These are phyloP conservation scores for Arachis stenosperma DNA, from an alignment of 306 rosid species.

Conservation along the genomic window DNA sequence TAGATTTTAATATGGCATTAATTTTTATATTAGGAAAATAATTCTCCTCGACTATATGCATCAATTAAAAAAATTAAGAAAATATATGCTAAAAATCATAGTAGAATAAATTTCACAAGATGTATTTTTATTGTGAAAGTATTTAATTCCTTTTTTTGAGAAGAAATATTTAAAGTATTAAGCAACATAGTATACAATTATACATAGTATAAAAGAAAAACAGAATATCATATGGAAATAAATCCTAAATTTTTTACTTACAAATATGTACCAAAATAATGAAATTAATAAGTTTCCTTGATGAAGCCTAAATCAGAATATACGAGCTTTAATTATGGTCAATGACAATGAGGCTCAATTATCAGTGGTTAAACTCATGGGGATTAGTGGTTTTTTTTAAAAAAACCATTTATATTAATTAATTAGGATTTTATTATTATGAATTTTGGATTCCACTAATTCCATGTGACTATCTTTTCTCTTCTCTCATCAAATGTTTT, in stretches of 20 bases:
- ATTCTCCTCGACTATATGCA: background rate
- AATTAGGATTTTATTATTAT: too few species aligned
- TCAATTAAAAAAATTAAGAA: conserved; percentile 17
- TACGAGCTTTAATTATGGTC: too few species aligned
- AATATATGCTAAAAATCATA: conserved; percentile 9
- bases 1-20: conserved; percentile 35
- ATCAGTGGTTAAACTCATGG: too few species aligned
- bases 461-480: too few species aligned
- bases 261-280: too few species aligned
- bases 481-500: too few species aligned
- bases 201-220: background rate
- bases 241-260: background rate
- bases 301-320: background rate
- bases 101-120: background rate
- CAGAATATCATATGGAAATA: background rate
- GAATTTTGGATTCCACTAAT: too few species aligned
- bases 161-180: background rate
- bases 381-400: too few species aligned
- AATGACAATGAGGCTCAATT: too few species aligned
- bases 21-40: conserved; percentile 35
- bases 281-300: background rate
- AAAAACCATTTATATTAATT: too few species aligned
- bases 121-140: background rate
- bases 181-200: background rate
- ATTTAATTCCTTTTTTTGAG: conserved; percentile 15